A percentile compares a stretch with the other conserved stretches of the same genome.
Evolutionary conservation across 148 eudicot species (phyloP).

Genomic region (Silene conica): DNA sequence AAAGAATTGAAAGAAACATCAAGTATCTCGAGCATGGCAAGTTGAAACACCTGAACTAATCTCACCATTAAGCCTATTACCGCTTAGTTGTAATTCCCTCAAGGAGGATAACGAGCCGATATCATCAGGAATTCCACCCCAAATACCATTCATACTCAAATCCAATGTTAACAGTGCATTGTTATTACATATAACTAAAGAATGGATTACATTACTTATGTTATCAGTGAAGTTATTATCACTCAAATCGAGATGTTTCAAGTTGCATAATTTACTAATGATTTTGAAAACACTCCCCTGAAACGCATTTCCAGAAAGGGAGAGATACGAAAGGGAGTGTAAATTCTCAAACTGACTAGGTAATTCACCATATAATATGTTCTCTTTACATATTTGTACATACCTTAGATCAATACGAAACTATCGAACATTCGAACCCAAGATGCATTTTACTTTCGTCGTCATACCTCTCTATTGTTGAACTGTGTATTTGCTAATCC

Average conservation of each 20-base stretch:
- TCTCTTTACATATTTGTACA: too few relatives aligned
- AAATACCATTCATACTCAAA: conserved; percentile 10
- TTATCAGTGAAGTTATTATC: not conserved
- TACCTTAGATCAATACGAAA: too few relatives aligned
- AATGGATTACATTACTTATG: not conserved
- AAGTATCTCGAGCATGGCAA: conserved; percentile 23
- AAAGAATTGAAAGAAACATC: not conserved
- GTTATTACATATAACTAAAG: too few relatives aligned
- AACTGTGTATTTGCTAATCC: too few relatives aligned
- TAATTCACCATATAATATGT: too few relatives aligned
- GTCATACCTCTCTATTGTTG: too few relatives aligned
- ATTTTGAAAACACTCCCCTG: not conserved
- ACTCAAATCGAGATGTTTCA: not conserved
- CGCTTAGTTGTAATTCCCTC: not conserved
- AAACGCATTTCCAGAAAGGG: not conserved
- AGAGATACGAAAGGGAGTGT: too few relatives aligned
- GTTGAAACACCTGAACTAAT: conserved; percentile 16
- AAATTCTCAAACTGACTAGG: too few relatives aligned
- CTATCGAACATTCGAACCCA: too few relatives aligned
- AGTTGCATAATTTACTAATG: not conserved
- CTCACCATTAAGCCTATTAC: conserved; percentile 18
- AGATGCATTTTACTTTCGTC: too few relatives aligned
- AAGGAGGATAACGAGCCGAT: conserved; percentile 17
- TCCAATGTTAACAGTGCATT: not conserved
- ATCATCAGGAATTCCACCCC: conserved; percentile 24